Evolutionary conservation across 345 rosid genomes (phyloP).

Genomic region (Populus pruinosa): DNA sequence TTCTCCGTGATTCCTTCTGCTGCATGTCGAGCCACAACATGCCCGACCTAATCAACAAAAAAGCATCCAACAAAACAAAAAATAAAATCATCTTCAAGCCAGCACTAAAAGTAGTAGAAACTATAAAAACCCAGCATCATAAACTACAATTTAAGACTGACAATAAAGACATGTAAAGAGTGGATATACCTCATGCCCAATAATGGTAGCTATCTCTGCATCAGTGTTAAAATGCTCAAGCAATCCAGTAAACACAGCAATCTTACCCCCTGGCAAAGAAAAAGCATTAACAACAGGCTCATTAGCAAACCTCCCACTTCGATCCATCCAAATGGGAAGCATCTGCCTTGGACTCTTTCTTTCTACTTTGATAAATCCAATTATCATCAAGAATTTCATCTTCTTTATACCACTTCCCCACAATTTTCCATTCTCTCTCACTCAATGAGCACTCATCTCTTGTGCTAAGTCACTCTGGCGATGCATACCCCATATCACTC

Average conservation of each 20-base stretch:
- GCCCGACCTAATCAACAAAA: conserved; percentile 59
- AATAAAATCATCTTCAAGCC: not conserved
- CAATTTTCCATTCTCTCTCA: conserved; percentile 29
- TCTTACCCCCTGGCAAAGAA: conserved; percentile 88
- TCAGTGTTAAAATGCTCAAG: conserved; percentile 66
- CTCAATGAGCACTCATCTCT: conserved; percentile 36
- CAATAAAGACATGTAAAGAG: not conserved
- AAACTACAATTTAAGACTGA: not conserved
- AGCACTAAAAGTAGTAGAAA: not conserved
- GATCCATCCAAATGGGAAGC: conserved; percentile 75
- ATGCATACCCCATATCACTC: conserved; percentile 70
- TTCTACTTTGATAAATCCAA: conserved; percentile 77
- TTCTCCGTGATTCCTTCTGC: conserved; percentile 74
- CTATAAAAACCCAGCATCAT: not conserved
- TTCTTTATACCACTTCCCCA: conserved; percentile 49
- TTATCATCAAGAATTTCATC: conserved; percentile 87
- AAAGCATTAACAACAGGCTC: conserved; percentile 70
- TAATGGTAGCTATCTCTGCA: conserved; percentile 85
- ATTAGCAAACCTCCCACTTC: conserved; percentile 88
- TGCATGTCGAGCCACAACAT: conserved; percentile 82
- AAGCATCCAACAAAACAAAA: conserved; percentile 3
- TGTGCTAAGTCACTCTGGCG: conserved; percentile 32
- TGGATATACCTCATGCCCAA: conserved; percentile 75
- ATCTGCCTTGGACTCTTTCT: conserved; percentile 38
- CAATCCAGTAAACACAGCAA: conserved; percentile 84